Conservation (phyloP, 2,329 filamentous ascomycete genomes). For the Ophiocordyceps australis region DNA sequence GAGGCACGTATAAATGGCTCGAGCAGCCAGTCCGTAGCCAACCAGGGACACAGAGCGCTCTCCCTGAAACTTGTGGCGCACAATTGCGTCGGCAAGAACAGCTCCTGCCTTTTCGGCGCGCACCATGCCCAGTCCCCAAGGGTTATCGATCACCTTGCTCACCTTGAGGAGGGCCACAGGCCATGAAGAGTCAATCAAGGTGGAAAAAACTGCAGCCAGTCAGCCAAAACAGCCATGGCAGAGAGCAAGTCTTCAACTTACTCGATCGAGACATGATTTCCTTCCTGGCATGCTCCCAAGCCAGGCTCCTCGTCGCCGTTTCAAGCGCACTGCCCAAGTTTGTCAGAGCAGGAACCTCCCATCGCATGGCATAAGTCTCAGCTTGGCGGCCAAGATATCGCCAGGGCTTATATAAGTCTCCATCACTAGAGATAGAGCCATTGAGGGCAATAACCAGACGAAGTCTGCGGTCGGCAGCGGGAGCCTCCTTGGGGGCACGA, state of each 20-base stretch:
- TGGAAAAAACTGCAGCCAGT: slow-evolving; percentile 25
- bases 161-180: slow-evolving; percentile 46
- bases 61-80: slow-evolving; percentile 60
- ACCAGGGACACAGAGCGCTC: slow-evolving; percentile 66
- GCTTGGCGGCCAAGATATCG: slow-evolving; percentile 50
- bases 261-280: slow-evolving; percentile 26
- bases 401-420: slow-evolving; percentile 59
- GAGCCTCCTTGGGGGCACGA: slow-evolving; percentile 29
- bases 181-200: slow-evolving; percentile 41
- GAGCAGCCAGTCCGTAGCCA: slow-evolving; percentile 67
- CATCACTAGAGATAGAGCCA: slow-evolving; percentile 61
- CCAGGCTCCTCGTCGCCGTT: slow-evolving; percentile 57
- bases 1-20: slow-evolving; percentile 71
- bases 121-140: slow-evolving; percentile 59
- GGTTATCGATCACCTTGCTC: slow-evolving; percentile 63
- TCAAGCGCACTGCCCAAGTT: slow-evolving; percentile 66
- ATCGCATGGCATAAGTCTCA: slow-evolving; percentile 70
- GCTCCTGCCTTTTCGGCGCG: slow-evolving; percentile 54
- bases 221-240: slow-evolving; percentile 4
- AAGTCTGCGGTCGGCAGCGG: slow-evolving; percentile 45
- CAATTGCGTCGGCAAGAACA: slow-evolving; percentile 65
- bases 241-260: slow-evolving; percentile 11
- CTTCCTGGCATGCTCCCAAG: slow-evolving; percentile 54
- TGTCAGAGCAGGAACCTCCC: slow-evolving; percentile 61
- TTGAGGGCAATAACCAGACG: slow-evolving; percentile 69